Conservation (phyloP, 1,284 basidiomycete genomes). For the Apiotrichum mycotoxinovorans region DNA sequence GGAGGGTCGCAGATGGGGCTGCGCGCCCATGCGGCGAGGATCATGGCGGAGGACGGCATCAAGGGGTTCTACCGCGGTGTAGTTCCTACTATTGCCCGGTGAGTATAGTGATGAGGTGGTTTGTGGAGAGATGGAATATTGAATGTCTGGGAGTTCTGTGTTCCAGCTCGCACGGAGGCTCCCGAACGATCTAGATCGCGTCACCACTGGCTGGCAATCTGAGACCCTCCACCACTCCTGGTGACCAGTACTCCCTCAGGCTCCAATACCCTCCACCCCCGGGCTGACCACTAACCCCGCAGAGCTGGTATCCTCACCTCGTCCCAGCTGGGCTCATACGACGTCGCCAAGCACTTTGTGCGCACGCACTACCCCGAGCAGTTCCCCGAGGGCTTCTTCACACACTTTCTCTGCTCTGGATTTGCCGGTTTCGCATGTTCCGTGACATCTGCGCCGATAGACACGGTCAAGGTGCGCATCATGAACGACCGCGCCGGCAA, state of each 20-base stretch:
- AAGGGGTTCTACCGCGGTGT: constrained; percentile 17
- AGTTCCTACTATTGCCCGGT: constrained; percentile 16
- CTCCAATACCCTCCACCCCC: no score
- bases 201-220: no score
- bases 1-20: constrained; percentile 11
- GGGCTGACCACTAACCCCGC: neutral
- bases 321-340: constrained; percentile 22
- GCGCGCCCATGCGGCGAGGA: constrained; percentile 2
- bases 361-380: constrained; percentile 15
- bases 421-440: constrained; percentile 20
- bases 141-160: neutral
- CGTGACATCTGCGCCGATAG: constrained; percentile 17
- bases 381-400: constrained; percentile 19
- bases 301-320: constrained; percentile 20
- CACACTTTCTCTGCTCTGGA: constrained; percentile 17
- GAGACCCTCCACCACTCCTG: no score
- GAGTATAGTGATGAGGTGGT: neutral
- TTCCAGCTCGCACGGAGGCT: no score
- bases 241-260: no score
- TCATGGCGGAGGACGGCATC: constrained; percentile 12
- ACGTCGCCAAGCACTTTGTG: constrained; percentile 22
- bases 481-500: constrained; percentile 18
- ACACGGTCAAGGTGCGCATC: constrained; percentile 23
- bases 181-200: no score
- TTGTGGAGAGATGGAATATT: neutral